A percentile compares a stretch with the other conserved stretches of the same genome.
Conservation (phyloP, 2,329 filamentous ascomycete genomes). For the Cephalotrichum gorgonifer region DNA sequence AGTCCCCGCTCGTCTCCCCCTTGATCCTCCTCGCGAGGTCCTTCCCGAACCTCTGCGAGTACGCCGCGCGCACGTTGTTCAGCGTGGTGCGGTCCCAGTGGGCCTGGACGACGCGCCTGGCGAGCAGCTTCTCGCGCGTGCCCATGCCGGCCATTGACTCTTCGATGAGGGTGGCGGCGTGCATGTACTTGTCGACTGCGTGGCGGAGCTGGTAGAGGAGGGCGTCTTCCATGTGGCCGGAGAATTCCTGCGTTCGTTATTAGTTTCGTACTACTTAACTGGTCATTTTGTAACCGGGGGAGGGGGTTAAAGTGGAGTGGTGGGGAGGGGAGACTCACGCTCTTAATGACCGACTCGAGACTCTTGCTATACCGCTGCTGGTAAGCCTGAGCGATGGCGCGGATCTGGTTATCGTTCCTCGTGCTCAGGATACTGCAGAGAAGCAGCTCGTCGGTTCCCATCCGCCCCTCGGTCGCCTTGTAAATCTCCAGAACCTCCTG, state of each 20-base stretch:
- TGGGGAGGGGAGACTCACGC: slow-evolving; percentile 29
- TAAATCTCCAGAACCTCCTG: slow-evolving; percentile 69
- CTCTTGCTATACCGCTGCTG: slow-evolving; percentile 58
- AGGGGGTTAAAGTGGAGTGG: background rate
- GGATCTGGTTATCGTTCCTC: slow-evolving; percentile 72
- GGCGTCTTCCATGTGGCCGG: slow-evolving; percentile 83
- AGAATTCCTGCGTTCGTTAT: slow-evolving; percentile 53
- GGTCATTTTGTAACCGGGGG: background rate
- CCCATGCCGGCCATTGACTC: slow-evolving; percentile 78
- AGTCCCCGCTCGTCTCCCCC: slow-evolving; percentile 79
- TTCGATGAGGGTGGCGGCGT: slow-evolving; percentile 75
- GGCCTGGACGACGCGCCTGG: slow-evolving; percentile 64
- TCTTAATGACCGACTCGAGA: slow-evolving; percentile 65
- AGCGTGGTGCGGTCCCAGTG: slow-evolving; percentile 76
- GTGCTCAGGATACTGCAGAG: slow-evolving; percentile 71
- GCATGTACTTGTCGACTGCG: slow-evolving; percentile 71
- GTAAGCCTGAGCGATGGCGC: slow-evolving; percentile 70
- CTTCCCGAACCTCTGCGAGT: slow-evolving; percentile 57
- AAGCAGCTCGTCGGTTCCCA: slow-evolving; percentile 63
- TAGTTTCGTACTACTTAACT: no score
- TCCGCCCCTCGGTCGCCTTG: slow-evolving; percentile 61
- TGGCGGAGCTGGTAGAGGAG: slow-evolving; percentile 69
- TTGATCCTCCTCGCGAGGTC: slow-evolving; percentile 61
- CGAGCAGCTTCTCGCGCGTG: slow-evolving; percentile 74
- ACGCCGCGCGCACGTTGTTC: slow-evolving; percentile 69